Evolutionary conservation across 371 early-diverging fungal species (phyloP), one percentile per base, ranked within the genome.

Genomic region (Globomyces sp.): DNA sequence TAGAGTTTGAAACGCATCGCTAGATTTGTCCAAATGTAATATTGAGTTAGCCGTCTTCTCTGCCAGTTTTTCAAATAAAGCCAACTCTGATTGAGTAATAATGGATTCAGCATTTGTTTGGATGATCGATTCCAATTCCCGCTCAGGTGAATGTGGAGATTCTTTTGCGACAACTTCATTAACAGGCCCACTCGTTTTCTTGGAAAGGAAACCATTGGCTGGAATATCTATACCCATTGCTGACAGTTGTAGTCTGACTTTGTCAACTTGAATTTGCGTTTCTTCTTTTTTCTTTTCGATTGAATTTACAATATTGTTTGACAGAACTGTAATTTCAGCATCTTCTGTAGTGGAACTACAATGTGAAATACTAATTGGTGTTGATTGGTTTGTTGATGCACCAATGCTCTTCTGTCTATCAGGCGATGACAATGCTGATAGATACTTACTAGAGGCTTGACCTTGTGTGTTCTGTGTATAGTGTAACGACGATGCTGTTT

Each of bases 201-300:
- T 40, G 2, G 55, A 55, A 4, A 36, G 3, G 39, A 39, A 36
- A 39, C 40, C 40, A 3, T 36, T 36, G 34, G 34, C 4, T 37
- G 40, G 39, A 3, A 55, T 37, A 9, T 36, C 34, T 55, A 55
- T 55, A 8, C 55, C 55, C 55, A 55, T 55, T 5, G 39, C 55
- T 5, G 39, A 39, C 39, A 55, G 39, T 55, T 55, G 34, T 1
- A 55, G 13, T 39, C 40, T 55, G 3, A 55, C 55, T n/a, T 55
- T 55, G 34, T 55, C 39, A 55, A 55, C 40, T 55, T 55, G 39
- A 39, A 39, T 55, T 39, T 13, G 24, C 5, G 55, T 55, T 39
- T 55, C 55, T 55, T 55, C 55, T 55, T 40, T 4, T 39, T 39
- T 55, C 24, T n/a, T 13, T 37, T 55, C 39, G 9, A 55, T 8